Conservation (phyloP, 208 protist species). For the Phytomonas sp. region DNA sequence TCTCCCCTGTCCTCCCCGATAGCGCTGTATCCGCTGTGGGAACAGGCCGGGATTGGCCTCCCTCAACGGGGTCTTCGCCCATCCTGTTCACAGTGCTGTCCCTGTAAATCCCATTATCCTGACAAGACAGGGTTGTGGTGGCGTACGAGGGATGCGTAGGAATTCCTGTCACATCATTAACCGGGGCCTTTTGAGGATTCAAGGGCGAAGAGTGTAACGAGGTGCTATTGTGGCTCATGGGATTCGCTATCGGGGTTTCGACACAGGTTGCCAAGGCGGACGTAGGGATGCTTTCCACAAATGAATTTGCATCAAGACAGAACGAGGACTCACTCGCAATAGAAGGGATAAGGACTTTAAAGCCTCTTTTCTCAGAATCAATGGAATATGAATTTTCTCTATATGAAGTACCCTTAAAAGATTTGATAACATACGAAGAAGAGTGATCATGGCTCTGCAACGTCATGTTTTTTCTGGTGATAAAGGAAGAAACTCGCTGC, state of each 20-base stretch:
- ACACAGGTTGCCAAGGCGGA: neutral
- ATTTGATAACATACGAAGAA: neutral
- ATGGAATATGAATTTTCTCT: neutral
- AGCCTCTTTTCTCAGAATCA: neutral
- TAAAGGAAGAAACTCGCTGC: neutral
- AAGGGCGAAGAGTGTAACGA: neutral
- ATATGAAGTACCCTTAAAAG: neutral
- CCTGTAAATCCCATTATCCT: neutral
- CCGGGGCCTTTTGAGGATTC: neutral
- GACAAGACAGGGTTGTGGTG: neutral
- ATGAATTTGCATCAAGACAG: slow-evolving; percentile 3
- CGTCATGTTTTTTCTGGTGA: neutral
- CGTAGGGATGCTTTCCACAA: slow-evolving; percentile 1
- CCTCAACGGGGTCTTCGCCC: neutral
- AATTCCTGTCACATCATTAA: neutral
- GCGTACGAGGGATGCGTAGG: neutral
- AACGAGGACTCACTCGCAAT: slow-evolving; percentile 5
- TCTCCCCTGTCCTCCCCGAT: neutral
- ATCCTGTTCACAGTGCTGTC: neutral
- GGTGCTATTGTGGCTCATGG: neutral
- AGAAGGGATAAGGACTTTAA: neutral
- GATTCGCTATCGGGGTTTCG: slow-evolving; percentile 1
- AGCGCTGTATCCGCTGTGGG: neutral
- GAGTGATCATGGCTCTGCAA: neutral
- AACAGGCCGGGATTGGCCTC: neutral